Evolutionary conservation across 179 eudicot genomes (phyloP).

Genomic region (Heliamphora pulchella): DNA sequence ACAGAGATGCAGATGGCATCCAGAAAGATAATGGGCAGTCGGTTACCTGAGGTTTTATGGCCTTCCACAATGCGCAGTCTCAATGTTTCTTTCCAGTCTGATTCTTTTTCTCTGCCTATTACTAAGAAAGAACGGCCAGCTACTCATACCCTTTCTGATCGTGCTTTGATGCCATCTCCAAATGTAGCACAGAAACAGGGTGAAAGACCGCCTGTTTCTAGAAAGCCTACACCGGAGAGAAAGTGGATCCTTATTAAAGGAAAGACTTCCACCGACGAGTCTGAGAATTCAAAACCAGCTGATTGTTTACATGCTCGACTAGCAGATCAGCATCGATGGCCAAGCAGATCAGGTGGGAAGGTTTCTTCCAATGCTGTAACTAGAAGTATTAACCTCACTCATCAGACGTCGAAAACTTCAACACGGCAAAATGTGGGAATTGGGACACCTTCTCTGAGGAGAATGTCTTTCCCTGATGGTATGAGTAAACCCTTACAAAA

Average conservation of each 20-base stretch:
- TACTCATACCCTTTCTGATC: constrained; percentile 53
- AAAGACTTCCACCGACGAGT: constrained; percentile 51
- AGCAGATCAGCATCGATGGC: constrained; percentile 85
- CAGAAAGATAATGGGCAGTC: constrained; percentile 41
- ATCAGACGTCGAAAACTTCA: constrained; percentile 29
- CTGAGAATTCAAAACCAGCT: constrained; percentile 80
- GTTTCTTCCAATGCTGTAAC: constrained; percentile 27
- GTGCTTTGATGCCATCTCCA: constrained; percentile 60
- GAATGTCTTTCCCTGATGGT: constrained; percentile 50
- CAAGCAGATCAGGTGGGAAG: constrained; percentile 63
- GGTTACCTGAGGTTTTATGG: constrained; percentile 73
- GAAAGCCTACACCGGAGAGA: constrained; percentile 81
- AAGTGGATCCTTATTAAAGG: constrained; percentile 77
- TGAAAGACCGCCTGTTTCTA: constrained; percentile 30
- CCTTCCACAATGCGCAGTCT: constrained; percentile 92
- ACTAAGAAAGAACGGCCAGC: constrained; percentile 66
- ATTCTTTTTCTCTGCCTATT: constrained; percentile 57
- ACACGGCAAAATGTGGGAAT: constrained; percentile 22
- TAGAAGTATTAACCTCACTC: constrained; percentile 52
- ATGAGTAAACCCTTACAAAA: constrained; percentile 36
- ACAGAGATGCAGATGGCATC: constrained; percentile 39
- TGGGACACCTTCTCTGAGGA: constrained; percentile 41
- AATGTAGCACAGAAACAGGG: constrained; percentile 54
- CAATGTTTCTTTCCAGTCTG: constrained; percentile 83
- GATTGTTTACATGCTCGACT: constrained; percentile 46